These are phyloP conservation scores for Sclerotinia minor DNA, from an alignment of 2,329 filamentous ascomycete genomes.

Conservation along the genomic window DNA sequence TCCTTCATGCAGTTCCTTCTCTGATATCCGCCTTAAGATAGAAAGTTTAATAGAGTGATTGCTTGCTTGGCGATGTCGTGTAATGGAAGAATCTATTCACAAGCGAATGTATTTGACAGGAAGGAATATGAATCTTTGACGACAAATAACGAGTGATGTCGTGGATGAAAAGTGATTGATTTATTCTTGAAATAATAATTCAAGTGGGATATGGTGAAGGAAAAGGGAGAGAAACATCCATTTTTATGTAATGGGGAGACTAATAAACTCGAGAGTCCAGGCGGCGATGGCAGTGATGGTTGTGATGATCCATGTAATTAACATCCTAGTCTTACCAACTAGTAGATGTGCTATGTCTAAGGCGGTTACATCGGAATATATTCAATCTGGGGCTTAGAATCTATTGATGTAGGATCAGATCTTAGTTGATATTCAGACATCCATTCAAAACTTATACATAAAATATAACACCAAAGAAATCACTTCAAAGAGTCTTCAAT, in stretches of 20 bases:
- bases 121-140: not conserved
- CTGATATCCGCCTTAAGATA: not conserved
- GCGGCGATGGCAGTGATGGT: not conserved
- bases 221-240: not conserved
- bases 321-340: not conserved
- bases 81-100: constrained; percentile 1
- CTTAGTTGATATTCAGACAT: too few relatives aligned
- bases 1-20: not conserved
- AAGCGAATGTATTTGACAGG: not conserved
- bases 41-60: not conserved
- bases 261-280: not conserved
- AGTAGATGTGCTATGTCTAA: not conserved
- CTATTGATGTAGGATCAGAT: too few relatives aligned
- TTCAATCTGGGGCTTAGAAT: too few relatives aligned
- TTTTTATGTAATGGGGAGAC: constrained; percentile 11
- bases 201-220: not conserved
- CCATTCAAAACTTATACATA: not conserved
- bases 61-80: not conserved
- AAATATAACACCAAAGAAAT: not conserved
- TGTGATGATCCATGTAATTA: not conserved
- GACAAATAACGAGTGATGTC: constrained; percentile 15
- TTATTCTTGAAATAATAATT: not conserved
- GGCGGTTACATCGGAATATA: not conserved
- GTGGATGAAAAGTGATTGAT: not conserved
- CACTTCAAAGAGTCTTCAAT: not conserved